Base-by-base conservation (phyloP, 2,329 filamentous ascomycete species). In the Pseudogymnoascus sp. region DNA sequence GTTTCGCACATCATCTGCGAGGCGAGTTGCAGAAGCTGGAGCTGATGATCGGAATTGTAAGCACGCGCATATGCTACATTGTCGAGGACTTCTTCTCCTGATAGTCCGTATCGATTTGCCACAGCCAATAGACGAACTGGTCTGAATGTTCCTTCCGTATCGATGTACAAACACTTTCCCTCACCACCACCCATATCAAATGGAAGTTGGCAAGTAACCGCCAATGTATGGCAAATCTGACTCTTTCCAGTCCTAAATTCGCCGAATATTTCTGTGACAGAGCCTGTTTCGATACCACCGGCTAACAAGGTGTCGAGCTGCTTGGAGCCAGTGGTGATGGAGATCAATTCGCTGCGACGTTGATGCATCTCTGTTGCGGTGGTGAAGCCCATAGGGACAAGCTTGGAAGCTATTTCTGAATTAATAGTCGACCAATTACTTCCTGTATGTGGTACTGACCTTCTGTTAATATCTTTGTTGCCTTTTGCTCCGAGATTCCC, bases 1-100 rank as follows among this genome's bases (percentile, higher is more conserved):
- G 95, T 99, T 79, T 99, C 96, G 65, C 93, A 97, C 96, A 99
- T 99, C 95, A 99, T 99, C 67, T 92, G 87, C 1, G 95, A 90
- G 3, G 95, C 96, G 76, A 98, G 93, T 72, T 95, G 95, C 67
- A 99, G 86, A 6, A 99, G 83, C 75, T 96, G 92, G 61, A 99
- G 84, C 76, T 99, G 95, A 77, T 99, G 95, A 69, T 99, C 95
- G 0, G 93, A 98, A 76, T 99, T 99, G 80, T 99, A 99, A 8
- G 95, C 95, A 66, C 95, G 89, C 61, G 96, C 96, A 75, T 99
- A 99, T 2, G 96, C 96, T 64, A 99, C 93, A 70, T 99, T 99
- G 79, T 99, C 96, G 7, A 99, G 83, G 0, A 99, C 95, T 76
- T 99, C 96, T 77, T 99, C 95, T 19, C 95, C 95, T 3, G 92